Evolutionary conservation across 306 rosid genomes (phyloP).

Genomic region (Prunus fruticosa): DNA sequence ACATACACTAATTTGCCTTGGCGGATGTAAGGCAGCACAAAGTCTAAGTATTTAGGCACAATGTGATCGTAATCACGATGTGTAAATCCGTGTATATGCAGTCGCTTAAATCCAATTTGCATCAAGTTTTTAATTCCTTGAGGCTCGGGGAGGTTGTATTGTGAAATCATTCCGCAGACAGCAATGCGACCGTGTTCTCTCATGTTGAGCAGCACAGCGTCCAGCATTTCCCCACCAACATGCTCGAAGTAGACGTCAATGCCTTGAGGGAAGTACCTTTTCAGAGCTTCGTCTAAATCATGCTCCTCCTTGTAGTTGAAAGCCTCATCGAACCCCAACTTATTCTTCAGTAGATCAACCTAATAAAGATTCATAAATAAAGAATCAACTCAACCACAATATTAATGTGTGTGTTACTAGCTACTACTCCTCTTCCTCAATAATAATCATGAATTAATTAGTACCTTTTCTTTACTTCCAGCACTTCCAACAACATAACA

Average conservation of each 20-base stretch:
- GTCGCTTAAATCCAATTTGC: conserved; percentile 23
- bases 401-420: no score
- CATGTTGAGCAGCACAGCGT: conserved; percentile 30
- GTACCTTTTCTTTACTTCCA: conserved; percentile 45
- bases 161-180: conserved; percentile 46
- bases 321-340: conserved; percentile 26
- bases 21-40: conserved; percentile 45
- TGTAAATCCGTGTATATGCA: conserved; percentile 45
- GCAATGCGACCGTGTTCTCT: conserved; percentile 12
- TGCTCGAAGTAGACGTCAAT: conserved; percentile 25
- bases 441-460: no score
- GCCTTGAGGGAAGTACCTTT: conserved; percentile 22
- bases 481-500: conserved; percentile 64
- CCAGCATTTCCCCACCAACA: conserved; percentile 34
- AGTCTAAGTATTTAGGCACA: conserved; percentile 53
- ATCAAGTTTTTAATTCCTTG: conserved; percentile 43
- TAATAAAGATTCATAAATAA: background rate
- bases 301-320: conserved; percentile 36
- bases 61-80: conserved; percentile 46
- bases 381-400: no score
- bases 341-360: conserved; percentile 22
- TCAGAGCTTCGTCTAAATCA: conserved; percentile 21
- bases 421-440: no score
- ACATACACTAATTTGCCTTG: conserved; percentile 40
- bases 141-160: conserved; percentile 48